These are phyloP conservation scores for Paecilomyces dactylethromorphus DNA, from an alignment of 2,329 filamentous ascomycete genomes.

Conservation along the genomic window DNA sequence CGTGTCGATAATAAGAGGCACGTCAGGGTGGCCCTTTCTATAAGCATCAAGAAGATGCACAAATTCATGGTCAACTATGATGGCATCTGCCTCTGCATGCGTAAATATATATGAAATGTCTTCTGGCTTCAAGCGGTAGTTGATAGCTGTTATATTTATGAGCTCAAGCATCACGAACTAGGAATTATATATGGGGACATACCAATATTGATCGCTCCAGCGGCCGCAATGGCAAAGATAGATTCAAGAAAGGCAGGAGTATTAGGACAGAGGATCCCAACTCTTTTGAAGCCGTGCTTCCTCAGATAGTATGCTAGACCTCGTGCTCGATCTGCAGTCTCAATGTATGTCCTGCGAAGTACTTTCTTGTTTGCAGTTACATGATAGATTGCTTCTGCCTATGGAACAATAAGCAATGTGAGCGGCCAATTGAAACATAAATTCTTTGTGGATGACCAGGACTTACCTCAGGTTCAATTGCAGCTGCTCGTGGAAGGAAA, in stretches of 20 bases:
- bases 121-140: conserved; percentile 70
- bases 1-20: conserved; percentile 72
- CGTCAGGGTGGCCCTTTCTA: conserved; percentile 50
- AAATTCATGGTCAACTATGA: conserved; percentile 83
- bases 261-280: conserved; percentile 85
- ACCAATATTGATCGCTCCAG: conserved; percentile 69
- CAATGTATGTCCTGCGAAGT: conserved; percentile 69
- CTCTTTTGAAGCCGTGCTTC: conserved; percentile 64
- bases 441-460: neutral
- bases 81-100: conserved; percentile 76
- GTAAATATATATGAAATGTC: conserved; percentile 89
- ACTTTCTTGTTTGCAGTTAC: conserved; percentile 69
- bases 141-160: conserved; percentile 43
- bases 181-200: conserved; percentile 9
- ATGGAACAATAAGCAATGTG: neutral
- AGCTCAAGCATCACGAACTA: conserved; percentile 13
- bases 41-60: conserved; percentile 62
- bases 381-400: conserved; percentile 78
- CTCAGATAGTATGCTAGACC: conserved; percentile 83
- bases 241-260: conserved; percentile 90
- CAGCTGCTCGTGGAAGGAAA: conserved; percentile 78
- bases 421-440: neutral
- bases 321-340: conserved; percentile 77
- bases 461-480: conserved; percentile 71
- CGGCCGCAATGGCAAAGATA: conserved; percentile 79